Base-by-base conservation (phyloP, 2,329 filamentous ascomycete genomes). In the Cladorrhinum sp. region DNA sequence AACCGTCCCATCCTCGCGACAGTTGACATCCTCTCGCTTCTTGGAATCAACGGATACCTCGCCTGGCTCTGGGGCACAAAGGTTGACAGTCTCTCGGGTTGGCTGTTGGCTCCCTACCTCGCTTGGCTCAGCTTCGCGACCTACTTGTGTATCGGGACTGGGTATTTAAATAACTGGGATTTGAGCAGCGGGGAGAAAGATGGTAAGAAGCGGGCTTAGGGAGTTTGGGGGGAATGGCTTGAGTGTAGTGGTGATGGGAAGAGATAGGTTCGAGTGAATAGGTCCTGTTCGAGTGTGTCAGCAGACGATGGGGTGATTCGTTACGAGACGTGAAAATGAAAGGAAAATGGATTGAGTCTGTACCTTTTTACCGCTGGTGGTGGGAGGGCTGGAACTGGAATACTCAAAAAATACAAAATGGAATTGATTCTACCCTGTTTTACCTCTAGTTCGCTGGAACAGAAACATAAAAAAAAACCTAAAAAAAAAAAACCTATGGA, bases 101-200 rank as follows among this genome's bases (percentile, higher is more conserved):
- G 86, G 84, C 80, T 86, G 66, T 82, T 96, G 75, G 83, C 84
- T 23, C 94, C 93, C 0, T 98, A 97, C 72, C 76, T 96, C 24
- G 90, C 80, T 16, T 98, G 94, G 94, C 77, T 97, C 68, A 80
- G 86, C 57, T 97, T 96, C 72, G 93, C 92, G 30, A 92, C 90
- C 0, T 98, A 97, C 72, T 79, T 98, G 57, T 91, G 86, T 69
- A 85, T 84, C 1, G 86, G 86, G 0, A 82, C 86, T 2, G 87
- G 88, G 1, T 79, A 87, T 65, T 73, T 92, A 74, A 92, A 92
- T 72, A 74, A 79, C 54, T 92, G 89, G 89, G 80, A 85, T 66
- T 76, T 89, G 61, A 69, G 62, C 63, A 28, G 26, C 9, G 26
- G 26, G 9, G 68, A 64, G 48, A 71, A 68, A 62, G 39, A 21